Base-by-base conservation (phyloP, 768 basidiomycete species). In the Tremella fuciformis region DNA sequence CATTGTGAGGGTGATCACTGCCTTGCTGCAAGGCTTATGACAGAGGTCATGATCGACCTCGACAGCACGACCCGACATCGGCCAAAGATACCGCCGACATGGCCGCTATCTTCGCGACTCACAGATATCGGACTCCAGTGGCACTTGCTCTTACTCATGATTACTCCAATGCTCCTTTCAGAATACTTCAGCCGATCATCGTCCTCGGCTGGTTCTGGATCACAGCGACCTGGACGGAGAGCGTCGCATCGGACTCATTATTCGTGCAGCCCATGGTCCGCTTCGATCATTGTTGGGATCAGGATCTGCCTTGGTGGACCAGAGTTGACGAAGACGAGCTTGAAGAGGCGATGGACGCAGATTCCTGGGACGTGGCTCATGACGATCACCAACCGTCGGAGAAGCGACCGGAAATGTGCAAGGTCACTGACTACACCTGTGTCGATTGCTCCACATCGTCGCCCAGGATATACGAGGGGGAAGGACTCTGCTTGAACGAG, bases 141-240 rank as follows among this genome's bases (percentile, higher is more conserved):
- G 73, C 67, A 18, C 7, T 76, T 3, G 69, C 63, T 13, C 70
- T 73, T 2, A 59, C 66, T 2, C 67, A 74, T 44, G 75, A 76
- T 50, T 76, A 68, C 50, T 19, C 57, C 8, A 40, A 60, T 22
- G 60, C 62, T 4, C 73, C 73, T 9, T 74, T 72, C 58, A 59
- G 62, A 19, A 64, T 73, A 2, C 65, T 67, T n/a, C 34, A 64
- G 37, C 66, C 69, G 3, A 67, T 70, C 26, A 51, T 71, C 50
- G 64, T 70, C 2, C 59, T 76, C 13, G 75, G 75, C 19, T 76
- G 73, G 75, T 74, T 71, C 58, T 76, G 69, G 71, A 55, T 74
- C 16, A 60, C 62, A 0, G 75, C 73, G 44, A 71, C 73, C 21
- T 76, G 75, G 75, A 26, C 65, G 54, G 8, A 19, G 8, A 16